Evolutionary conservation across 768 basidiomycete genomes (phyloP).

Genomic region (Trametes gibbosa): DNA sequence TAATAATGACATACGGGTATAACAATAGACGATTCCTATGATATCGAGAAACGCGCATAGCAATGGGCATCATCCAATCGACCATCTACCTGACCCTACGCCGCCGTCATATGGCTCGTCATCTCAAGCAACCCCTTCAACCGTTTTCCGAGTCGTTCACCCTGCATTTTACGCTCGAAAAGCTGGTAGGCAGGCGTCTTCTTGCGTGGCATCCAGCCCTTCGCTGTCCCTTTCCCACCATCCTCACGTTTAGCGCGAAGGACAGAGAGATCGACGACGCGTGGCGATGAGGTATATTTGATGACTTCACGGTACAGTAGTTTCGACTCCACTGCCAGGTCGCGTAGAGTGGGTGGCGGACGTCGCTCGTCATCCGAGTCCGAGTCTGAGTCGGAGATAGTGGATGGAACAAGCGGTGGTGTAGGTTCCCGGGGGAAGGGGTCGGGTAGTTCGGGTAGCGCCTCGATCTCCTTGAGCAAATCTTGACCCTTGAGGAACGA

Average conservation of each 20-base stretch:
- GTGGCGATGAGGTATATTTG: slow-evolving; percentile 75
- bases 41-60: slow-evolving; percentile 12
- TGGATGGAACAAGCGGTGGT: slow-evolving; percentile 65
- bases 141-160: slow-evolving; percentile 63
- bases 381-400: slow-evolving; percentile 63
- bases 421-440: slow-evolving; percentile 51
- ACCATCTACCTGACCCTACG: background rate
- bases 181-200: slow-evolving; percentile 81
- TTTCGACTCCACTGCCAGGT: slow-evolving; percentile 80
- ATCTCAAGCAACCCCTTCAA: slow-evolving; percentile 71
- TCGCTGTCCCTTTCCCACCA: slow-evolving; percentile 39
- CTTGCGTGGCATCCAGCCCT: slow-evolving; percentile 81
- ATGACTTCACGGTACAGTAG: slow-evolving; percentile 87
- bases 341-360: slow-evolving; percentile 53
- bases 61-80: background rate
- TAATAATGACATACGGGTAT: slow-evolving; percentile 19
- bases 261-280: slow-evolving; percentile 80
- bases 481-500: slow-evolving; percentile 92
- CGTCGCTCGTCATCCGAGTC: slow-evolving; percentile 46
- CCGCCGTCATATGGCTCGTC: slow-evolving; percentile 40
- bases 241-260: slow-evolving; percentile 52
- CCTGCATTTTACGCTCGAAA: slow-evolving; percentile 71
- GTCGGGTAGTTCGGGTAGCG: slow-evolving; percentile 63
- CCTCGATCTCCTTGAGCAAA: slow-evolving; percentile 76
- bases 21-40: slow-evolving; percentile 16